These are phyloP conservation scores for Lobulomyces angularis DNA, from an alignment of 192 early-diverging fungal species.

Conservation along the genomic window DNA sequence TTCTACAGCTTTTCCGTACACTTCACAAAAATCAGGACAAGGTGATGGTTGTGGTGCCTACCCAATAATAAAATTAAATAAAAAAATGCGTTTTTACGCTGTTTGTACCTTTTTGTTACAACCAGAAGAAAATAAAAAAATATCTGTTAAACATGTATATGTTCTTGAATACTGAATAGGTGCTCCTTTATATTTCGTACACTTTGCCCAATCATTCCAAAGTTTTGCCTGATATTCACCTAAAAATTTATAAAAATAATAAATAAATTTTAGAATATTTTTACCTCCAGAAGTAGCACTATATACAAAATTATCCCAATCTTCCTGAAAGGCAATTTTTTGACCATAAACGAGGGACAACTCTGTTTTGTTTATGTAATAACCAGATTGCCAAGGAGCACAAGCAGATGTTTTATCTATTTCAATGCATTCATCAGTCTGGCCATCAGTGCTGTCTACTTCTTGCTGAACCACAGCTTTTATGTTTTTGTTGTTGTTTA, in stretches of 20 bases:
- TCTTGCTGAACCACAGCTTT: too few species aligned
- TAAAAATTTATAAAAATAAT: not conserved
- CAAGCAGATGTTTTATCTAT: slow-evolving; percentile 22
- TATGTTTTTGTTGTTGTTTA: too few species aligned
- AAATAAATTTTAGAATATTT: not conserved
- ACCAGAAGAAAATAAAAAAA: slow-evolving; percentile 19
- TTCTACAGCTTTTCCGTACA: slow-evolving; percentile 18
- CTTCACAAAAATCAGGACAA: slow-evolving; percentile 17
- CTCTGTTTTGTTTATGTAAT: slow-evolving; percentile 31
- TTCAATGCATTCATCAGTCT: slow-evolving; percentile 18
- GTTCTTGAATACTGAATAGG: slow-evolving; percentile 33
- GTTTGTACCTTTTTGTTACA: slow-evolving; percentile 20
- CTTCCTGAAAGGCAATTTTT: slow-evolving; percentile 6
- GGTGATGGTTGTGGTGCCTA: slow-evolving; percentile 5
- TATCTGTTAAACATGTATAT: slow-evolving; percentile 32
- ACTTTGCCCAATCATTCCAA: slow-evolving; percentile 24
- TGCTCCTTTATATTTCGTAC: slow-evolving; percentile 25
- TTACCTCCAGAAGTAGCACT: slow-evolving; percentile 19
- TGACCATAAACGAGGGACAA: slow-evolving; percentile 24
- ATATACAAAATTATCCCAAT: slow-evolving; percentile 23
- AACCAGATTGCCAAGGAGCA: slow-evolving; percentile 23
- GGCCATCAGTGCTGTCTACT: too few species aligned
- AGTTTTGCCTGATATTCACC: not conserved
- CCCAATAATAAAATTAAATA: too few species aligned
- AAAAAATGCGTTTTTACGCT: too few species aligned